A percentile compares a stretch with the other conserved stretches of the same genome.
These are phyloP conservation scores for Chaetomiaceae sp. DNA, from an alignment of 2,329 filamentous ascomycete genomes.

Conservation along the genomic window DNA sequence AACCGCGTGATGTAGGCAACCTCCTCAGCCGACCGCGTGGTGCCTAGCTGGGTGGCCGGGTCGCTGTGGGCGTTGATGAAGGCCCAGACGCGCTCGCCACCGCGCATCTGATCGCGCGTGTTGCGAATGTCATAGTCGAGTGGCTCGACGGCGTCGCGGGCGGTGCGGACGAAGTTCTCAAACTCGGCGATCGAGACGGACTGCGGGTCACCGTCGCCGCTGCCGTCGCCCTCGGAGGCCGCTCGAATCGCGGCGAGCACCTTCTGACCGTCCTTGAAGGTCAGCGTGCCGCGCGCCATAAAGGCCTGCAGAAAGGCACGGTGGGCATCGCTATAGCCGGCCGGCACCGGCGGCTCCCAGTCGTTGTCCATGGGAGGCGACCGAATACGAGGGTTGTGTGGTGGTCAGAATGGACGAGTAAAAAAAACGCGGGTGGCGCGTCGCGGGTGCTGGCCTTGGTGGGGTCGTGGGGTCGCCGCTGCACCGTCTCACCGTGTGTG, in stretches of 20 bases:
- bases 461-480: too few species aligned
- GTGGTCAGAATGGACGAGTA: too few species aligned
- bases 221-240: conserved; percentile 29
- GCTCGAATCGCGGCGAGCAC: conserved; percentile 72
- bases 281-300: conserved; percentile 70
- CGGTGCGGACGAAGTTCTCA: conserved; percentile 58
- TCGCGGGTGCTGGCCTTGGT: too few species aligned
- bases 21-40: conserved; percentile 72
- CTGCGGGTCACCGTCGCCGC: conserved; percentile 40
- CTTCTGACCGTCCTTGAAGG: conserved; percentile 63
- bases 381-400: too few species aligned
- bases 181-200: conserved; percentile 66
- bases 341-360: conserved; percentile 29
- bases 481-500: too few species aligned
- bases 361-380: conserved; percentile 21
- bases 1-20: conserved; percentile 83
- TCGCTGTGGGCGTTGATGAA: conserved; percentile 87
- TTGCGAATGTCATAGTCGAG: conserved; percentile 87
- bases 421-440: too few species aligned
- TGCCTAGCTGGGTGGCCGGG: conserved; percentile 78
- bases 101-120: conserved; percentile 60
- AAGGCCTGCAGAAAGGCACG: conserved; percentile 89
- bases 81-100: conserved; percentile 62
- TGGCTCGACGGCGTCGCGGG: conserved; percentile 65
- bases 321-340: conserved; percentile 55